Evolutionary conservation across 2,329 filamentous ascomycete genomes (phyloP).

Genomic region (Elsinoe ampelina): DNA sequence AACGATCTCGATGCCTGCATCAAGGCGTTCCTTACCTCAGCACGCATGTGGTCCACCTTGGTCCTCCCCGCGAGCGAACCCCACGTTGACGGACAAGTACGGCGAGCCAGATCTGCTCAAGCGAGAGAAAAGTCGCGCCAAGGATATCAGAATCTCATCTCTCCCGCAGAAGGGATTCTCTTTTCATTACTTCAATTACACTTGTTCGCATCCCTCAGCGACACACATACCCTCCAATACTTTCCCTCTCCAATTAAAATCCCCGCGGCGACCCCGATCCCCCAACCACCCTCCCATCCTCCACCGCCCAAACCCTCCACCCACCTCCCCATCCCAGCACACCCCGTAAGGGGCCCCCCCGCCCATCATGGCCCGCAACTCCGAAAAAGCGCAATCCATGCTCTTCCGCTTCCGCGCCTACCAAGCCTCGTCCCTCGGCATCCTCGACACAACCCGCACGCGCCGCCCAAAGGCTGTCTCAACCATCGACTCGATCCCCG

Average conservation of each 20-base stretch:
- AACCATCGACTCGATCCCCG: slow-evolving; percentile 69
- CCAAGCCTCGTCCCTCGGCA: slow-evolving; percentile 90
- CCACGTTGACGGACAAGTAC: background rate
- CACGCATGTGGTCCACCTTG: background rate
- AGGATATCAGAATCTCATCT: background rate
- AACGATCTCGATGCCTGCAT: background rate
- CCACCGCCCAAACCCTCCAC: background rate
- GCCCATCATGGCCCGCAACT: slow-evolving; percentile 71
- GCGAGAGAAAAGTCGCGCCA: slow-evolving; percentile 1
- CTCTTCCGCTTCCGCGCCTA: slow-evolving; percentile 98
- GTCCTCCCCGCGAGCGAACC: background rate
- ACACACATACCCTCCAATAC: too few species aligned
- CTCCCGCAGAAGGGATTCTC: too few species aligned
- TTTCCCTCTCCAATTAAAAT: too few species aligned
- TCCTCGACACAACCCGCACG: slow-evolving; percentile 84
- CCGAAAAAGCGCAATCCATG: slow-evolving; percentile 98
- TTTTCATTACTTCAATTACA: too few species aligned
- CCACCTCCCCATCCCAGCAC: slow-evolving; percentile 13
- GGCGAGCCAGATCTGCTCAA: background rate
- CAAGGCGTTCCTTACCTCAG: slow-evolving; percentile 4
- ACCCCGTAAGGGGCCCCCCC: slow-evolving; percentile 18
- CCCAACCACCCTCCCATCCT: background rate
- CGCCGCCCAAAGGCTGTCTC: slow-evolving; percentile 88
- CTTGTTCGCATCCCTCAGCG: too few species aligned
- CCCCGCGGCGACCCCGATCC: background rate